A percentile compares a stretch with the other conserved stretches of the same genome.
These are phyloP conservation scores for Mortierella sp. DNA, from an alignment of 371 early-diverging fungal species.

Conservation along the genomic window DNA sequence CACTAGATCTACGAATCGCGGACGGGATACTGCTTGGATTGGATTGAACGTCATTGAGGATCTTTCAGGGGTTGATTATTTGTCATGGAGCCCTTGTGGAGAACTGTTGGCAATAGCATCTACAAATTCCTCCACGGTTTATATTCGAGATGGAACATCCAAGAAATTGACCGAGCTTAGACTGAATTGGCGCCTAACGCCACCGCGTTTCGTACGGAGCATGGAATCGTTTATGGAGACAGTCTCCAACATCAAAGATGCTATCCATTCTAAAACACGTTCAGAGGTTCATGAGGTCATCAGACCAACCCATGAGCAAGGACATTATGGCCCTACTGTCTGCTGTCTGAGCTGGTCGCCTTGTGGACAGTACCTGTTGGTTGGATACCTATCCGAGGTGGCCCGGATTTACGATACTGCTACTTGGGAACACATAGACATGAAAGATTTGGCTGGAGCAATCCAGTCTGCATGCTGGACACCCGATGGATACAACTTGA, in stretches of 20 bases:
- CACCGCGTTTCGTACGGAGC: constrained; percentile 25
- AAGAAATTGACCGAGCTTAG: constrained; percentile 32
- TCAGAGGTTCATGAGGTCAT: background rate
- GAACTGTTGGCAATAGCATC: constrained; percentile 47
- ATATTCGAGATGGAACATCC: constrained; percentile 39
- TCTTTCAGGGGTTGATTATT: constrained; percentile 23
- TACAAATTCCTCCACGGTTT: constrained; percentile 32
- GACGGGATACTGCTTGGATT: constrained; percentile 42
- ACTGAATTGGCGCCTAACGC: constrained; percentile 14
- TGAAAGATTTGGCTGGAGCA: constrained; percentile 40
- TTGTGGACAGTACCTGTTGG: constrained; percentile 32
- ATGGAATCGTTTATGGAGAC: constrained; percentile 33
- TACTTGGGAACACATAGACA: constrained; percentile 39
- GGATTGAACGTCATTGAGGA: constrained; percentile 16
- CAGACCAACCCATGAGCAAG: constrained; percentile 25
- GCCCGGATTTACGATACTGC: constrained; percentile 35
- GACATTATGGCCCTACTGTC: constrained; percentile 29
- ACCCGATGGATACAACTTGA: constrained; percentile 42
- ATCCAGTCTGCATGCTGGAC: constrained; percentile 53
- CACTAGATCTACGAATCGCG: constrained; percentile 19
- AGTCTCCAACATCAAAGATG: constrained; percentile 33
- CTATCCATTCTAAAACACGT: background rate
- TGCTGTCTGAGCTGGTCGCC: constrained; percentile 48
- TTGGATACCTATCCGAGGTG: constrained; percentile 34
- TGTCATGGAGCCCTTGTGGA: constrained; percentile 52